Conservation (phyloP, 2,329 filamentous ascomycete species). For the Cladophialophora exuberans region DNA sequence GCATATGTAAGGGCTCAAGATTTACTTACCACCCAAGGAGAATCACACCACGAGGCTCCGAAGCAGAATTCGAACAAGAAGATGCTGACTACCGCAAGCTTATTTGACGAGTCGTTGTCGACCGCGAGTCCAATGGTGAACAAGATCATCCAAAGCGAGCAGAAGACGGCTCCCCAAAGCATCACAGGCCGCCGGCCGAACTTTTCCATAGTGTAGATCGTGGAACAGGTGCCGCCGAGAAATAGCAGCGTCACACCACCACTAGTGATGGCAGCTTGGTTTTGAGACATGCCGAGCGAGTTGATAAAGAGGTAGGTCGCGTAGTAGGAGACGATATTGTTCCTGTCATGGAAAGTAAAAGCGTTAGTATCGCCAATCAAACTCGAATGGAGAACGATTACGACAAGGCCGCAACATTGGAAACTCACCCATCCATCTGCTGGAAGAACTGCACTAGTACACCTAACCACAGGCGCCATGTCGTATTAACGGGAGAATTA, state of each 20-base stretch:
- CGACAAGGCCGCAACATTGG: background rate
- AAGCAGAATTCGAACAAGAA: conserved; percentile 26
- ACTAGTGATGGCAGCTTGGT: conserved; percentile 24
- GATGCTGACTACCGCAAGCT: conserved; percentile 22
- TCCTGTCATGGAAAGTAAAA: conserved; percentile 4
- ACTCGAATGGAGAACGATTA: background rate
- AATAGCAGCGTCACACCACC: conserved; percentile 25
- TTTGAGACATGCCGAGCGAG: conserved; percentile 31
- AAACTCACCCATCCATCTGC: conserved; percentile 20
- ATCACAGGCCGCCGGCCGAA: conserved; percentile 21
- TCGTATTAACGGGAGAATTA: conserved; percentile 20
- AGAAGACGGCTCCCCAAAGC: conserved; percentile 24
- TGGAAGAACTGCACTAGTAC: conserved; percentile 25
- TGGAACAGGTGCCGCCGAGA: conserved; percentile 23
- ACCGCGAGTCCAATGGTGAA: conserved; percentile 25
- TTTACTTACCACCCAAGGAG: conserved; percentile 16
- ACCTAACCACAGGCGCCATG: conserved; percentile 25
- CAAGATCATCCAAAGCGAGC: conserved; percentile 23
- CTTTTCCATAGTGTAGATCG: conserved; percentile 25
- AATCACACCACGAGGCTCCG: conserved; percentile 23
- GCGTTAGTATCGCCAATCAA: background rate
- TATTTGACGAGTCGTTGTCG: conserved; percentile 19
- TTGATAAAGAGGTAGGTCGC: conserved; percentile 33
- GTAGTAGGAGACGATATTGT: conserved; percentile 26
- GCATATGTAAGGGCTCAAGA: no score